Base-by-base conservation (phyloP, 2,329 filamentous ascomycete genomes). In the Rhytidhysteron rufulum region DNA sequence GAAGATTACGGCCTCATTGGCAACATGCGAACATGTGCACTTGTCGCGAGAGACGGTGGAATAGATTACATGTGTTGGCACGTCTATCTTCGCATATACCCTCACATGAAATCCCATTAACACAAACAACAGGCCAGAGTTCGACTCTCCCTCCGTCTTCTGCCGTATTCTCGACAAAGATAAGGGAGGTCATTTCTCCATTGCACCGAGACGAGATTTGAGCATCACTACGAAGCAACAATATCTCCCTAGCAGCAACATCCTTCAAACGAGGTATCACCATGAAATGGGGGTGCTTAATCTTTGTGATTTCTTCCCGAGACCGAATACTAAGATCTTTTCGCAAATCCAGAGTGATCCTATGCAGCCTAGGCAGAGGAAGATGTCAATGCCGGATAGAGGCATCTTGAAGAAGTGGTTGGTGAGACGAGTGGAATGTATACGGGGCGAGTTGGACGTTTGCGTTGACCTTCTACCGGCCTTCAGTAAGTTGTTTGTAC, bases 1-100 rank as follows among this genome's bases (percentile, higher is more conserved):
- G 85, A 88, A 57, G 79, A 88, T 63, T 88, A 88, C 72, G 85
- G 85, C 40, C 76, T 89, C 63, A 86, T 89, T 53, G 85, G 85
- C 18, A 88, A 88, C 56, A 87, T 89, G 84, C 77, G 82, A 53
- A 89, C 85, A 1, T 86, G 83, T 67, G 84, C 85, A 11, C 69
- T 88, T n/a, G 75, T 86, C 17, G 84, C 82, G 49, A 85, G 85
- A 57, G 80, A 85, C 54, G 85, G 85, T 18, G 84, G 83, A 48
- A 65, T 89, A 42, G 85, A 88, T 57, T 87, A 82, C 52, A 85
- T 88, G 83, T 88, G 84, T 63, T 89, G 84, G 80, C 81, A 55
- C 63, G 73, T 36, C 3, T 15, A 17, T 19, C 15, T n/a, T n/a
- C n/a, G n/a, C n/a, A n/a, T n/a, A n/a, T n/a, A n/a, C n/a, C n/a